A percentile compares a stretch with the other conserved stretches of the same genome.
Evolutionary conservation across 2,329 filamentous ascomycete genomes (phyloP).

Genomic region (Nannizziopsis arthrosporioides): DNA sequence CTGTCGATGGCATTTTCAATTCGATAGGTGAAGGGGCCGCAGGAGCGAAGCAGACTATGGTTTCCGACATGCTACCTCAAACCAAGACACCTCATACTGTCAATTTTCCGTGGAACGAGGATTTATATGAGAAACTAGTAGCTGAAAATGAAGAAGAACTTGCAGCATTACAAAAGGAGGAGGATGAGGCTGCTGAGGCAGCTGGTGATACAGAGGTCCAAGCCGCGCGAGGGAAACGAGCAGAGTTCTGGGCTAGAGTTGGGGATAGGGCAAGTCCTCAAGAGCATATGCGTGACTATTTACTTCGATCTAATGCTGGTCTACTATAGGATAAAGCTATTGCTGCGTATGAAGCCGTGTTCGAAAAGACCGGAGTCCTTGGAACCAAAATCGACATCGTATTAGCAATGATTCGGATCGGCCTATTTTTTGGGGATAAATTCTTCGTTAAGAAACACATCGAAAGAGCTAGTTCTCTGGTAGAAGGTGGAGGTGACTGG

Average conservation of each 20-base stretch:
- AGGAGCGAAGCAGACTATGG: conserved; percentile 38
- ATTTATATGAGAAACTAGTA: conserved; percentile 64
- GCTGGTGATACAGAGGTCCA: conserved; percentile 92
- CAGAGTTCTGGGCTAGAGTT: conserved; percentile 90
- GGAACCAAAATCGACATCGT: conserved; percentile 96
- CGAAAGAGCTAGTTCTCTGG: conserved; percentile 75
- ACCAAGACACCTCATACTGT: conserved; percentile 53
- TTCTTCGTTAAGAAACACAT: conserved; percentile 85
- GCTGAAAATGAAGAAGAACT: conserved; percentile 69
- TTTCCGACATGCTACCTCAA: conserved; percentile 65
- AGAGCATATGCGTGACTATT: conserved; percentile 2
- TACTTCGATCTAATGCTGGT: conserved; percentile 9
- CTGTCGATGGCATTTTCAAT: conserved; percentile 66
- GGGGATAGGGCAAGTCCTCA: conserved; percentile 67
- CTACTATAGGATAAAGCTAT: conserved; percentile 73
- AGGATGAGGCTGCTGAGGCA: conserved; percentile 89
- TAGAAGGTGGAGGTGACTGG: conserved; percentile 95
- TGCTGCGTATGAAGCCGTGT: conserved; percentile 78
- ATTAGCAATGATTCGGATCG: conserved; percentile 89
- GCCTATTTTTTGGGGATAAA: conserved; percentile 92
- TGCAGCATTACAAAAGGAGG: conserved; percentile 66
- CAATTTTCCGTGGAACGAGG: conserved; percentile 81
- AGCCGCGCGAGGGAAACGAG: conserved; percentile 83
- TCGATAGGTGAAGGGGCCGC: conserved; percentile 52
- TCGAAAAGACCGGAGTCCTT: conserved; percentile 94